Evolutionary conservation across 495 filamentous ascomycete species (phyloP).

Genomic region (Geopyxis carbonaria): DNA sequence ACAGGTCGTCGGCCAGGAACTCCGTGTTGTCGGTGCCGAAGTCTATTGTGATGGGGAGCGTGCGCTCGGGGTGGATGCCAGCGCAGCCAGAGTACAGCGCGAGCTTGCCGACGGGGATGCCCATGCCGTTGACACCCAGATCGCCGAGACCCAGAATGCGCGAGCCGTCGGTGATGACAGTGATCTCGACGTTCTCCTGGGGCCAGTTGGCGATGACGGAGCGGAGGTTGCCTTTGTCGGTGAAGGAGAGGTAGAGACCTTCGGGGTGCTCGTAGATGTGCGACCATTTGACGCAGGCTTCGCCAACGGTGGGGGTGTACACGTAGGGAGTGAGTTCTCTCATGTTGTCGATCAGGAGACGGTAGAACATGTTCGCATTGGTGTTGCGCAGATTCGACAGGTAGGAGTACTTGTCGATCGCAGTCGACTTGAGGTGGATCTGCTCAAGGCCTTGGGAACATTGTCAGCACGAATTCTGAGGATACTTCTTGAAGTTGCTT

Average conservation of each 20-base stretch:
- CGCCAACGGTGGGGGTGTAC: slow-evolving; percentile 93
- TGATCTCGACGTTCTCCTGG: slow-evolving; percentile 65
- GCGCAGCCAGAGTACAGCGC: slow-evolving; percentile 91
- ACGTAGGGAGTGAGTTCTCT: slow-evolving; percentile 81
- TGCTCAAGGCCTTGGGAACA: slow-evolving; percentile 40
- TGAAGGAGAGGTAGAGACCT: slow-evolving; percentile 66
- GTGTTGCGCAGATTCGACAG: slow-evolving; percentile 71
- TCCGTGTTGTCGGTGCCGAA: slow-evolving; percentile 79
- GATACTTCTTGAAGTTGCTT: no score
- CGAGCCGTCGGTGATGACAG: slow-evolving; percentile 91
- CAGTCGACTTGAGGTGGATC: slow-evolving; percentile 57
- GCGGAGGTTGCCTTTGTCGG: slow-evolving; percentile 55
- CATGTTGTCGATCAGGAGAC: slow-evolving; percentile 77
- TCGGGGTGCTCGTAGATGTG: slow-evolving; percentile 91
- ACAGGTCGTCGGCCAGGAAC: slow-evolving; percentile 79
- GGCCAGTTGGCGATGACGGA: slow-evolving; percentile 64
- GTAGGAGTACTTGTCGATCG: slow-evolving; percentile 90
- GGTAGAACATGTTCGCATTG: slow-evolving; percentile 89
- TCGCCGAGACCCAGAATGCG: slow-evolving; percentile 92
- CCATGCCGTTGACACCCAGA: slow-evolving; percentile 93
- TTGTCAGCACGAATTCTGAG: slow-evolving; percentile 9
- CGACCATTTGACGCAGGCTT: slow-evolving; percentile 89
- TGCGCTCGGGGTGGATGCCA: slow-evolving; percentile 82
- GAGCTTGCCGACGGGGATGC: slow-evolving; percentile 91
- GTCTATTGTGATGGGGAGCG: slow-evolving; percentile 81